Percentiles rank a stretch among this genome's conserved stretches.
Conservation (phyloP, 192 early-diverging fungal species). For the Entomortierella lignicola region DNA sequence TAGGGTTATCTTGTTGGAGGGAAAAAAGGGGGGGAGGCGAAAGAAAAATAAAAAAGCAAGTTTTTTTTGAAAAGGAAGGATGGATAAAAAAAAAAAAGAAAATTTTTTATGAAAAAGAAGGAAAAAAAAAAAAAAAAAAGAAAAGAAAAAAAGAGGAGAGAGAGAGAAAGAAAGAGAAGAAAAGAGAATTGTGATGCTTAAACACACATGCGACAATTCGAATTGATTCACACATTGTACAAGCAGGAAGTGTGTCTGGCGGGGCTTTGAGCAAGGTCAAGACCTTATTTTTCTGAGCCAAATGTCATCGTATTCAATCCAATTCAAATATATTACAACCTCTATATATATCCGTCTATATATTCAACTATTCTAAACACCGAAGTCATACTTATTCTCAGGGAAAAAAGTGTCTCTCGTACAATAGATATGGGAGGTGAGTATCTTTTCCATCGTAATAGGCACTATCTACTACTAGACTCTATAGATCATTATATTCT, state of each 20-base stretch:
- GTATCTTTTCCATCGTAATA: too few relatives aligned
- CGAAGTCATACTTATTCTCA: neutral
- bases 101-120: neutral
- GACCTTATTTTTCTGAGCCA: neutral
- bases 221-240: too few relatives aligned
- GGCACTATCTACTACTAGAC: too few relatives aligned
- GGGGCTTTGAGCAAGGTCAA: too few relatives aligned
- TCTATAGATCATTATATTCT: too few relatives aligned
- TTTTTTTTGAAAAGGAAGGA: constrained; percentile 1
- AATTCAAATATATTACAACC: neutral
- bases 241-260: too few relatives aligned
- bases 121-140: constrained; percentile 12
- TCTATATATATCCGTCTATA: neutral
- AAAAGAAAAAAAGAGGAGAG: constrained; percentile 5
- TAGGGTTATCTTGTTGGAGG: too few relatives aligned
- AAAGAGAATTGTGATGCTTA: neutral
- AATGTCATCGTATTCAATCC: neutral
- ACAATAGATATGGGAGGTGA: neutral
- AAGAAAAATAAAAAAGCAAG: constrained; percentile 1
- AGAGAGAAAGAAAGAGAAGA: neutral
- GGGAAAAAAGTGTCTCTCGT: neutral
- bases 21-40: too few relatives aligned
- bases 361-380: neutral
- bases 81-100: neutral
- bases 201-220: too few relatives aligned